Base-by-base conservation (phyloP, 2,329 filamentous ascomycete species). In the Colletotrichum lini region DNA sequence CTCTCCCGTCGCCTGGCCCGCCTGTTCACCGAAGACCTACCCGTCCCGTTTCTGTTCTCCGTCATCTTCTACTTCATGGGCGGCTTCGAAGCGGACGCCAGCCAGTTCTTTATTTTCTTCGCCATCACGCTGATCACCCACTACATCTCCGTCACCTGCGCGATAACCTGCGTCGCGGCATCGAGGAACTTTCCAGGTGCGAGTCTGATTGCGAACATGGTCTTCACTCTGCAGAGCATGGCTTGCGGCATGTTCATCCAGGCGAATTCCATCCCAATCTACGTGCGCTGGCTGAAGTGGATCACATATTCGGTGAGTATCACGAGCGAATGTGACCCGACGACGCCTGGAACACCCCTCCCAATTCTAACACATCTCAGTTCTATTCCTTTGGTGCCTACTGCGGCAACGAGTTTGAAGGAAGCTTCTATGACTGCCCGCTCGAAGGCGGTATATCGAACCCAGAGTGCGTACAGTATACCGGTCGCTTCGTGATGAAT, bases 241-340 rank as follows among this genome's bases (percentile, higher is more conserved):
- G 90, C 90, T 0, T 94, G 92, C 73, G 93, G 93, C 1, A 94
- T 92, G 79, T 95, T 95, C 74, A 89, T 95, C 16, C 92, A 95
- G 78, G 86, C 87, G 13, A 89, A 93, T 64, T 90, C 91, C 6
- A 93, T 95, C 4, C 92, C 93, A 0, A 84, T 95, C 1, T 95
- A 94, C 75, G 89, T 94, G n/a, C 86, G 92, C 66, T 95, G 93
- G 93, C 82, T 93, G 2, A 95, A 94, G 77, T 92, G 90, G 84
- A 86, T 86, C 30, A 87, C 89, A 1, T 92, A 91, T 73, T 86
- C 87, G 26, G 87, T 87, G 80, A 78, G 84, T 78, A 76, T 4
- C 77, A 5, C 81, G 18, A 6, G 81, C 8, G n/a, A 50, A 2
- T 21, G 15, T 18, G 57, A 78, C 77, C 0, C 30, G 30, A 35